A percentile compares a stretch with the other conserved stretches of the same genome.
Evolutionary conservation across 257 asterid genomes (phyloP).

Genomic region (Solanum sparsipilum): DNA sequence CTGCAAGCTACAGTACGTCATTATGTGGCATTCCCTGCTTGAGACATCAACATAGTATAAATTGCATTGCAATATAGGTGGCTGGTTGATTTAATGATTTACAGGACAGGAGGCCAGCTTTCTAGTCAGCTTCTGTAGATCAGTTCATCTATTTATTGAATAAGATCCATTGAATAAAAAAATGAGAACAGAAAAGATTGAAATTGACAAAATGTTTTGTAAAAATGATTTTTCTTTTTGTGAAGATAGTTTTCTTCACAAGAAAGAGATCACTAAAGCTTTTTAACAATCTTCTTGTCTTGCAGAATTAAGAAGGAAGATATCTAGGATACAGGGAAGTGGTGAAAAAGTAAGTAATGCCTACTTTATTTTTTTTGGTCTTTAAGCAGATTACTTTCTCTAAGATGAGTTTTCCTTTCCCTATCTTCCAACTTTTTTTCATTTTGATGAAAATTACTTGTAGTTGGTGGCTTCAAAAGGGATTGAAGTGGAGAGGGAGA

Average conservation of each 20-base stretch:
- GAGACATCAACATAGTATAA: background rate
- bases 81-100: background rate
- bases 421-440: background rate
- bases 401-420: slow-evolving; percentile 1
- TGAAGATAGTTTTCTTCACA: background rate
- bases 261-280: background rate
- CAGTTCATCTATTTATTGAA: background rate
- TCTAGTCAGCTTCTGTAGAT: background rate
- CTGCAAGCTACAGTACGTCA: background rate
- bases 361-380: slow-evolving; percentile 7
- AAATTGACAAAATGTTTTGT: background rate
- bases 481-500: slow-evolving; percentile 65
- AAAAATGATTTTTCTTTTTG: background rate
- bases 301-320: slow-evolving; percentile 61
- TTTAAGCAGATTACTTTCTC: slow-evolving; percentile 6
- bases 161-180: background rate
- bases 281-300: background rate
- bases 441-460: slow-evolving; percentile 9
- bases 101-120: background rate
- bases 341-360: slow-evolving; percentile 49
- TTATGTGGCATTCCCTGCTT: background rate
- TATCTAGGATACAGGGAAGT: slow-evolving; percentile 37
- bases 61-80: background rate
- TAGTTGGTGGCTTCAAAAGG: slow-evolving; percentile 67
- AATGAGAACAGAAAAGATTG: background rate